Conservation (phyloP, 2,329 filamentous ascomycete species). For the Colletotrichum echinochloae region DNA sequence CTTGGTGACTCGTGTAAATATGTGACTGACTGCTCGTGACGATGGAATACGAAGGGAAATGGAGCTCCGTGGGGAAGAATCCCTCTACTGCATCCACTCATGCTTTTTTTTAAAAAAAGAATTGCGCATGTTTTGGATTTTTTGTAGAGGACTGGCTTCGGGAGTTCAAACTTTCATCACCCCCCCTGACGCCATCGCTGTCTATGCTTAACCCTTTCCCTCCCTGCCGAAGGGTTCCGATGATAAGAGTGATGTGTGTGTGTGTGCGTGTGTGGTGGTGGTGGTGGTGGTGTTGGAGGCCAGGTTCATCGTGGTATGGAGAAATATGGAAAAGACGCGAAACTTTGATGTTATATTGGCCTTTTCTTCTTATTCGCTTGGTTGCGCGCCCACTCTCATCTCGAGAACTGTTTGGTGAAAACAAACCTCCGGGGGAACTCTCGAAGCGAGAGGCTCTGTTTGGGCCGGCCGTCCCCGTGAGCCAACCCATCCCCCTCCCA, state of each 20-base stretch:
- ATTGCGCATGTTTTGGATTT: background rate
- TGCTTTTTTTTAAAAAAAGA: background rate
- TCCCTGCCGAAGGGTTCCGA: background rate
- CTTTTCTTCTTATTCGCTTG: background rate
- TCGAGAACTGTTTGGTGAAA: background rate
- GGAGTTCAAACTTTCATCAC: background rate
- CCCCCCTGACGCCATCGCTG: background rate
- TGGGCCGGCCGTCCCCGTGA: background rate
- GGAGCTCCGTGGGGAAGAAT: conserved; percentile 3
- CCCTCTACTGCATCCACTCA: background rate
- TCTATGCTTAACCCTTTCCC: too few relatives aligned
- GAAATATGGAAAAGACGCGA: background rate
- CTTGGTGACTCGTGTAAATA: background rate
- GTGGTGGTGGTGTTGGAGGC: too few relatives aligned
- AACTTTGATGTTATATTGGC: background rate
- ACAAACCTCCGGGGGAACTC: accelerated
- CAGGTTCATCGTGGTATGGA: background rate
- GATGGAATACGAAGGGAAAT: background rate
- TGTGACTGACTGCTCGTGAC: background rate
- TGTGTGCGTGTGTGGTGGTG: too few relatives aligned
- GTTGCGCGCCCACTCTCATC: too few relatives aligned
- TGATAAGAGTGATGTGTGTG: background rate
- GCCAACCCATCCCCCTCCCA: background rate
- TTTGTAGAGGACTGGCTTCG: too few relatives aligned
- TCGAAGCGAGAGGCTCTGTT: background rate